Evolutionary conservation across 106 monocot genomes (phyloP).

Genomic region (Dendrobium nobile): DNA sequence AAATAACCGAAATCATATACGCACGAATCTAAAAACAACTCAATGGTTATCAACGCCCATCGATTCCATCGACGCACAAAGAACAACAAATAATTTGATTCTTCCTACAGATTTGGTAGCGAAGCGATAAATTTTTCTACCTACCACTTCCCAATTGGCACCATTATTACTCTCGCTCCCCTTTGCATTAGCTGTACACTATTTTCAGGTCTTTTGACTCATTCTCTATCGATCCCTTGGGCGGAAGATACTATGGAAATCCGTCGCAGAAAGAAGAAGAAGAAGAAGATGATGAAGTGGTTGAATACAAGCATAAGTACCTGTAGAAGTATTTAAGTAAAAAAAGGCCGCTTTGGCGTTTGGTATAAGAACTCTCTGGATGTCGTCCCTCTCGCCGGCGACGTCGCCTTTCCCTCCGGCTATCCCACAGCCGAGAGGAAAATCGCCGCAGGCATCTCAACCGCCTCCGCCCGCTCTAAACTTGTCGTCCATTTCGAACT

Average conservation of each 20-base stretch:
- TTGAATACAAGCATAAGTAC: background rate
- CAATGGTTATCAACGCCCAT: no score
- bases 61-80: no score
- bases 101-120: no score
- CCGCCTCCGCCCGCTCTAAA: slow-evolving; percentile 9
- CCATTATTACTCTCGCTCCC: background rate
- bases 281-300: background rate
- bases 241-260: background rate
- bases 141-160: no score
- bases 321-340: no score
- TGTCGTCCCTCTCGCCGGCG: background rate
- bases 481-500: slow-evolving; percentile 5
- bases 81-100: no score
- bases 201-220: background rate
- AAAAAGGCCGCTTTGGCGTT: background rate
- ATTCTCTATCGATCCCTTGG: background rate
- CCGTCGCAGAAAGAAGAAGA: background rate
- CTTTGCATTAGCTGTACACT: background rate
- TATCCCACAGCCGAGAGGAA: background rate
- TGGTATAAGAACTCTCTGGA: background rate
- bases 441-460: background rate
- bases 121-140: no score
- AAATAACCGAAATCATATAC: no score
- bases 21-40: no score
- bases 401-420: background rate